These are phyloP conservation scores for Globisporangium nodosum DNA, from an alignment of 352 stramenopile genomes.

Conservation along the genomic window DNA sequence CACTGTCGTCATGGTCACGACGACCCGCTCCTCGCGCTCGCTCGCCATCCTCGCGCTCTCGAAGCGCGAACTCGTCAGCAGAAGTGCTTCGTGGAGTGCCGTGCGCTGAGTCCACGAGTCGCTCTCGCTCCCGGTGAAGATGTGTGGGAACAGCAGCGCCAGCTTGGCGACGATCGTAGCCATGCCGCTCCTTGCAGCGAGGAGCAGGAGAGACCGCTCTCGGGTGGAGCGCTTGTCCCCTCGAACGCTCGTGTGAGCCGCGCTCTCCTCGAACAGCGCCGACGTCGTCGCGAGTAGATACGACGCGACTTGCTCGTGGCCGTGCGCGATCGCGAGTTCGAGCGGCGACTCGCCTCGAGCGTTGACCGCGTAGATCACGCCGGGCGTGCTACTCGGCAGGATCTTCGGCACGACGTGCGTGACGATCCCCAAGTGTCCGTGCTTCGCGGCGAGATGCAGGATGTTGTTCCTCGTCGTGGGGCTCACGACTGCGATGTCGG, in stretches of 20 bases:
- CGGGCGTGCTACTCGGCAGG: conserved; percentile 14
- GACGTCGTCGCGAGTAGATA: conserved; percentile 55
- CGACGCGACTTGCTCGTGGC: conserved; percentile 44
- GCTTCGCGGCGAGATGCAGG: conserved; percentile 43
- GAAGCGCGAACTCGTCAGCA: conserved; percentile 17
- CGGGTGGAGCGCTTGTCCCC: conserved; percentile 12
- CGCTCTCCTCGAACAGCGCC: conserved; percentile 22
- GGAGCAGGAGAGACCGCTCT: conserved; percentile 38
- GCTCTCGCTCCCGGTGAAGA: conserved; percentile 28
- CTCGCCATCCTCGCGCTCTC: conserved; percentile 7
- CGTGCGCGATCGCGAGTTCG: conserved; percentile 35
- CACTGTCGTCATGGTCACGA: conserved; percentile 23
- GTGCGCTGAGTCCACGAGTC: conserved; percentile 43
- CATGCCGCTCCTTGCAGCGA: conserved; percentile 40
- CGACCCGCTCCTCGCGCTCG: conserved; percentile 14
- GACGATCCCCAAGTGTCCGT: conserved; percentile 44
- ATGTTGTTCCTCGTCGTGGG: conserved; percentile 29
- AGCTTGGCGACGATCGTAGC: conserved; percentile 39
- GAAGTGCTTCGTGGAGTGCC: conserved; percentile 41
- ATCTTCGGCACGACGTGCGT: conserved; percentile 44
- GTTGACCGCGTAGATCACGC: conserved; percentile 22
- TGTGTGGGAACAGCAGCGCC: conserved; percentile 39
- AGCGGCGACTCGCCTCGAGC: conserved; percentile 34
- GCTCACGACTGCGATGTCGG: conserved; percentile 31
- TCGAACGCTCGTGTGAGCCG: background rate